Percentiles rank a stretch among this genome's conserved stretches.
Evolutionary conservation across 1,284 basidiomycete genomes (phyloP).

Genomic region (Malassezia nana): DNA sequence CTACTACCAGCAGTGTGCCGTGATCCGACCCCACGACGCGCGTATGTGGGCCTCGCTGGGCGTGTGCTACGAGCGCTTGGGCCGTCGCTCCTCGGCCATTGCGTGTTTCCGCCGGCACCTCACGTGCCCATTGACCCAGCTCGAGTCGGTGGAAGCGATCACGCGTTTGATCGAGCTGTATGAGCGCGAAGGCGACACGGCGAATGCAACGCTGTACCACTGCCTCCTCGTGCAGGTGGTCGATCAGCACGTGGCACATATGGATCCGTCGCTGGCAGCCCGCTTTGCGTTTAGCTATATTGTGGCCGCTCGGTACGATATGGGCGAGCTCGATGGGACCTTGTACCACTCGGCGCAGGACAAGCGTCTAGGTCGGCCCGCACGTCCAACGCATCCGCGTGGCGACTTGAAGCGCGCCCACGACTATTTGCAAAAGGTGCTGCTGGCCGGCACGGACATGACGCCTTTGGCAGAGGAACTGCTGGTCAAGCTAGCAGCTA

Average conservation of each 20-base stretch:
- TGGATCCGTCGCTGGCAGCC: constrained; percentile 31
- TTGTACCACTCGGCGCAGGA: constrained; percentile 11
- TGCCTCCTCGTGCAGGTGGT: constrained; percentile 41
- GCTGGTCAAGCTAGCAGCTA: constrained; percentile 34
- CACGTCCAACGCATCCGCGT: neutral
- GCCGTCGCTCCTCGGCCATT: constrained; percentile 29
- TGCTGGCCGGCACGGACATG: constrained; percentile 39
- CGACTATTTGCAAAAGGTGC: constrained; percentile 42
- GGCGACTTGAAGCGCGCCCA: constrained; percentile 37
- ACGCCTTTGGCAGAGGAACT: constrained; percentile 39
- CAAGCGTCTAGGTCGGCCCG: constrained; percentile 7
- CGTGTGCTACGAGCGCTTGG: constrained; percentile 82
- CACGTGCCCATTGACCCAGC: constrained; percentile 36
- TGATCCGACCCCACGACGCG: constrained; percentile 84
- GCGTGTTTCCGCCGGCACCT: constrained; percentile 44
- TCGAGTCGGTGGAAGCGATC: constrained; percentile 32
- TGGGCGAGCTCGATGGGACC: constrained; percentile 38
- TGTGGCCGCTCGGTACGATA: constrained; percentile 41
- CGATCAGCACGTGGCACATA: constrained; percentile 21
- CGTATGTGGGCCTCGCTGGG: constrained; percentile 92
- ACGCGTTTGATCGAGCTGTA: constrained; percentile 40
- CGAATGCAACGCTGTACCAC: constrained; percentile 35
- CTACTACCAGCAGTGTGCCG: constrained; percentile 92
- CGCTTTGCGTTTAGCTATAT: constrained; percentile 36
- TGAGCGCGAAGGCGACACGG: constrained; percentile 29